A percentile compares a stretch with the other conserved stretches of the same genome.
These are phyloP conservation scores for Cucurbita argyrosperma DNA, from an alignment of 306 rosid species.

Conservation along the genomic window DNA sequence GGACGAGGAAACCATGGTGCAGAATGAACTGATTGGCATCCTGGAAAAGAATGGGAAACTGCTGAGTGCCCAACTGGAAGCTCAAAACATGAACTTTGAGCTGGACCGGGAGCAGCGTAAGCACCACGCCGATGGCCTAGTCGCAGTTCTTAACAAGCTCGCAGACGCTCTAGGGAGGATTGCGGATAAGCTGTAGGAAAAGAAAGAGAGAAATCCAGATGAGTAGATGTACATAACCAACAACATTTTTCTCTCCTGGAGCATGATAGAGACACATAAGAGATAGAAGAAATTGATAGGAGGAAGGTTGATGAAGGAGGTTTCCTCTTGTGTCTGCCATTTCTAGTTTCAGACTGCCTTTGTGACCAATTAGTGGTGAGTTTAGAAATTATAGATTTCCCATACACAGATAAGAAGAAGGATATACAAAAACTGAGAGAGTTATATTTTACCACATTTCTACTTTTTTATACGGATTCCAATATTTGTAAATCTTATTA, in stretches of 20 bases:
- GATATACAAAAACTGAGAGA: not conserved
- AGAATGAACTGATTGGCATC: constrained; percentile 59
- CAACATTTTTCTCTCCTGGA: constrained; percentile 4
- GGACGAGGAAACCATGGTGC: constrained; percentile 43
- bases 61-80: constrained; percentile 57
- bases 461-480: not conserved
- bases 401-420: constrained; percentile 3
- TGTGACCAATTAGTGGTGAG: constrained; percentile 1
- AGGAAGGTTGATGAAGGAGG: not conserved
- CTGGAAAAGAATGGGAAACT: constrained; percentile 71
- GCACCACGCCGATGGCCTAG: constrained; percentile 45
- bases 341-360: not conserved
- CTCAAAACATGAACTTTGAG: constrained; percentile 60
- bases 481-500: not conserved
- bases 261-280: not conserved
- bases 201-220: not conserved
- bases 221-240: constrained; percentile 8
- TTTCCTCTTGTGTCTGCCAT: not conserved
- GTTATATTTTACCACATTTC: not conserved
- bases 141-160: constrained; percentile 82
- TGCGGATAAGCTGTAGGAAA: constrained; percentile 62
- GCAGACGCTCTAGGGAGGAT: constrained; percentile 87
- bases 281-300: not conserved
- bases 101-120: constrained; percentile 77
- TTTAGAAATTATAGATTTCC: constrained; percentile 1